Base-by-base conservation (phyloP, 306 rosid genomes). In the Ceratonia siliqua region DNA sequence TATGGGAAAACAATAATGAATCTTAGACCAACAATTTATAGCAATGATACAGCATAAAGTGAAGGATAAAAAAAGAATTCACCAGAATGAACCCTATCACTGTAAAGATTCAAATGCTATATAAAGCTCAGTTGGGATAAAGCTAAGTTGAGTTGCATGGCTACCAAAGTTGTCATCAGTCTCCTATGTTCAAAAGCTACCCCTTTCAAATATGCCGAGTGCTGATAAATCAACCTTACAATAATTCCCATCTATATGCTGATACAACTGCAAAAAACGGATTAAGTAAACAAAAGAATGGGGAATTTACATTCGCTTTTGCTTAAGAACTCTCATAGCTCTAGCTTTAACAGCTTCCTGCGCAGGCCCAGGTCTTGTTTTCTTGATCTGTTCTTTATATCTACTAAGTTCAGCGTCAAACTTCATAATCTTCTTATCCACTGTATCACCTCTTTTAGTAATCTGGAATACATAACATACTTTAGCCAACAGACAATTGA, bases 271-370 rank as follows among this genome's bases (percentile, higher is more conserved):
- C 15, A 8, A 55, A 18, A 73, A 43, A 20, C 12, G 24, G 15
- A 41, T 18, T 57, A 53, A 49, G 30, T n/a, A 69, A 38, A 62
- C 64, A 33, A 42, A 42, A 82, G 42, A 78, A 50, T 41, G 67
- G 0, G 55, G 20, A 20, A 82, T 88, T 45, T 74, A 93, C 98
- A 91, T 86, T 87, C 91, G 81, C 75, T 95, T 95, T 65, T 90
- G 98, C 87, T 95, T 95, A 75, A 95, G 93, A 83, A 87, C 88
- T 62, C 96, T 88, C 95, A 92, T 89, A 18, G 99, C 98, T 78
- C 98, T 86, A 72, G 98, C 85, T 83, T 95, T 95, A 68, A 90
- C 64, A 74, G 91, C 99, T 78, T 95, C 99, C 73, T 86, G 99
- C 13, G 93, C 88, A 56, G 98, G 98, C 63, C 99, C 98, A 28